These are phyloP conservation scores for Tricholomella constricta DNA, from an alignment of 768 basidiomycete genomes.

Conservation along the genomic window DNA sequence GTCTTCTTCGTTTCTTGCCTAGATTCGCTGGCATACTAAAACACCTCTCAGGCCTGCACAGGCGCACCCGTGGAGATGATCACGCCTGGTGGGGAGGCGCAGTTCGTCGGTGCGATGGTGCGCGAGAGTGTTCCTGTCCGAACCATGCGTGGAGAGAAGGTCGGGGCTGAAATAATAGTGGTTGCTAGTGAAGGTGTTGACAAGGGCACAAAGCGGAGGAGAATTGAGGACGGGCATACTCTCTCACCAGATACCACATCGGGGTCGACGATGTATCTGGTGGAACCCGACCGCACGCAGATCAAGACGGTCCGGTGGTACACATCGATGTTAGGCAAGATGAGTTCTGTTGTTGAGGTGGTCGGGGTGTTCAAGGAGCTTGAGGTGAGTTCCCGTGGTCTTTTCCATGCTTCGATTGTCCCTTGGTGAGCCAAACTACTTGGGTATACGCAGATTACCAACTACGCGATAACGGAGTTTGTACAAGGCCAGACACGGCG, in stretches of 20 bases:
- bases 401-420: neutral
- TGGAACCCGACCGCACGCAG: neutral
- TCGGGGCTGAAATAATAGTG: neutral
- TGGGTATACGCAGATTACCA: conserved; percentile 59
- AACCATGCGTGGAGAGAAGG: neutral
- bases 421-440: neutral
- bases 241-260: neutral
- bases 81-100: conserved; percentile 80
- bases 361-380: conserved; percentile 52
- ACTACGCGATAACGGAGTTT: conserved; percentile 85
- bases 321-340: conserved; percentile 90
- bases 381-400: conserved; percentile 26
- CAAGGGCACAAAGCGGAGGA: neutral
- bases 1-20: neutral
- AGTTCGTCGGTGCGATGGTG: conserved; percentile 79
- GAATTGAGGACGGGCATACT: neutral
- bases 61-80: conserved; percentile 90
- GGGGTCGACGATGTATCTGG: neutral
- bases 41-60: conserved; percentile 67
- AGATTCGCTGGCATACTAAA: neutral
- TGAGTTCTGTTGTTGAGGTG: conserved; percentile 68
- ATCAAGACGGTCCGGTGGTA: conserved; percentile 61
- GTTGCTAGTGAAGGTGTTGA: neutral
- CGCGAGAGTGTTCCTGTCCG: conserved; percentile 55
- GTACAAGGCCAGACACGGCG: conserved; percentile 85